Base-by-base conservation (phyloP, 805 yeast genomes). In the Saturnispora gosingensis region DNA sequence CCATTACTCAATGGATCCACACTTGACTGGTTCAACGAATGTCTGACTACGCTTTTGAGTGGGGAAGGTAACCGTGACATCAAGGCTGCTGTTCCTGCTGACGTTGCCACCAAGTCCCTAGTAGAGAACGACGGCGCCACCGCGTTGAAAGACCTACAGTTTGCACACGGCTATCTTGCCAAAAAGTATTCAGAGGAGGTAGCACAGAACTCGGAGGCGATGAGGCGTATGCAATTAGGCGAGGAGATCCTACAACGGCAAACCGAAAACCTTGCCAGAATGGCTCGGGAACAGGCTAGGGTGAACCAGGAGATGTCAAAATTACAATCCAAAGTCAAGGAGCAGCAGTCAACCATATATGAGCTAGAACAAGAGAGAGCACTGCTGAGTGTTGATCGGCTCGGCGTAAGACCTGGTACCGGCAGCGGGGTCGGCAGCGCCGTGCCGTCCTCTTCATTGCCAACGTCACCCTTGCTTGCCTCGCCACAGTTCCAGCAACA, bases 111-210 rank as follows among this genome's bases (percentile, higher is more conserved):
- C 22, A 38, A 38, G 6, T 5, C 15, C 15, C 16, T 38, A 13
- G 7, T 24, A 38, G 22, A 38, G 13, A 38, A 24, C 10, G 53
- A 53, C 11, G 28, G 48, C 4, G 38, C 32, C 11, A 78, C 84
- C 0, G 88, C 89, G 0, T 68, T 85, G 47, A 76, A 73, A 51
- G 93, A 85, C 62, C 69, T 85, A 49, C 81, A 83, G 56, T 77
- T 85, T 61, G 84, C 88, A 2, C 88, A 84, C 63, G 80, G 75
- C 54, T 85, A 82, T 60, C 67, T 85, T 50, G 74, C 83, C 2
- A 79, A 80, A 60, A 86, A 83, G 58, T 85, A 76, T 59, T 85
- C 82, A 56, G 78, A 80, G 54, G 85, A 85, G 50, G 72, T 85
- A 51, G 74, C 75, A 15, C 77, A 76, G 54, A 78, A 82, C 51